Base-by-base conservation (phyloP, 2,329 filamentous ascomycete species). In the Aspergillus viridinutans region DNA sequence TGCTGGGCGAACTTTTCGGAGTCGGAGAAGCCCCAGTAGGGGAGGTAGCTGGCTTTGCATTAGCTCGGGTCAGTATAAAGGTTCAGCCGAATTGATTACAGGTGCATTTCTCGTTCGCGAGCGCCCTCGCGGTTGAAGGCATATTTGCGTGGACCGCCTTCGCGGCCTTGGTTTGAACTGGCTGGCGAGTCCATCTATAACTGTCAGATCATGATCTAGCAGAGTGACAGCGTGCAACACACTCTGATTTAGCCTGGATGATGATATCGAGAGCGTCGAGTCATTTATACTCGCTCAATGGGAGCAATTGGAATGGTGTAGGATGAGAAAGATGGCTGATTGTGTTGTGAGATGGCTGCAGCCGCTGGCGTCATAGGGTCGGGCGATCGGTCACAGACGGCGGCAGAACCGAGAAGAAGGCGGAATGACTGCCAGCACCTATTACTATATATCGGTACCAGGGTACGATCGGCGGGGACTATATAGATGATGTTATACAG, bases 81-180 rank as follows among this genome's bases (percentile, higher is more conserved):
- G 5, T 38, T 3, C 2, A 28, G 45, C 21, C 1, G 20, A 21
- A 14, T 35, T 55, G 21, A 12, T 35, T 57, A 64, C 60, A 64
- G 49, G 49, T 64, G 60, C 62, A 64, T 63, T 40, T 64, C 60
- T 43, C 60, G 57, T 32, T 64, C 62, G 6, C 62, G 57, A 12
- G 60, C 62, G 21, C 60, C 62, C 9, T 64, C 62, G 28, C 56
- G 57, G 54, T 60, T 64, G 49, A 63, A 60, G 20, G 62, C 62
- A 58, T 57, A 64, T 47, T 62, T 62, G n/a, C 62, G 60, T 14
- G 58, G 62, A 28, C 58, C 59, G 26, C 40, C 49, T 17, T 49
- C 54, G 5, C 51, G 29, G 26, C 50, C 48, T 50, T 42, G 42
- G 17, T 21, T n/a, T 29, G 52, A 54, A 32, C 52, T 45, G 42